Percentiles rank a stretch among this genome's conserved stretches.
These are phyloP conservation scores for Combretum micranthum DNA, from an alignment of 345 rosid genomes.

Conservation along the genomic window DNA sequence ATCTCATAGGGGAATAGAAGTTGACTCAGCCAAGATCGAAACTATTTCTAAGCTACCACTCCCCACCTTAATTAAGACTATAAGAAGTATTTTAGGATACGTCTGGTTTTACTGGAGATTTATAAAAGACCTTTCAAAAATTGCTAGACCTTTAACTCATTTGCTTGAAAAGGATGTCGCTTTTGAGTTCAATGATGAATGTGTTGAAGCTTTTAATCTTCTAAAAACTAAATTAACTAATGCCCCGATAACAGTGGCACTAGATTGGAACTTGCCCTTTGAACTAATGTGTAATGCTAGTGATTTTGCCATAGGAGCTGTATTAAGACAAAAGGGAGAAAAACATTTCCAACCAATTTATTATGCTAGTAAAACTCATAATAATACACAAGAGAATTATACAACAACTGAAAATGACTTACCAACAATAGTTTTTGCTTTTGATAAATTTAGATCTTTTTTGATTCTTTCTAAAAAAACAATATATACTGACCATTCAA, in stretches of 20 bases:
- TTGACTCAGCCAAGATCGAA: background rate
- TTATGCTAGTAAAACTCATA: background rate
- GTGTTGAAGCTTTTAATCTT: background rate
- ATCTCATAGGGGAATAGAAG: background rate
- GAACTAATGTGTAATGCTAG: background rate
- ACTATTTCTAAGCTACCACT: slow-evolving; percentile 1
- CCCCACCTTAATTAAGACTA: background rate
- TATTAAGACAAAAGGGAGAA: background rate
- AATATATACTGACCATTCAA: too few species aligned
- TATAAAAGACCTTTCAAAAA: slow-evolving; percentile 1
- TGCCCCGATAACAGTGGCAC: background rate
- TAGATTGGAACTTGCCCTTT: background rate
- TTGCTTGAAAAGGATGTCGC: background rate
- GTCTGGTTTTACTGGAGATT: slow-evolving; percentile 1
- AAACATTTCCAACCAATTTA: background rate
- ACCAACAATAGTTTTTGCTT: background rate
- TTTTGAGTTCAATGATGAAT: background rate
- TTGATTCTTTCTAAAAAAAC: background rate
- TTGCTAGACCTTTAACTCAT: background rate
- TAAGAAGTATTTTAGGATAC: slow-evolving; percentile 1
- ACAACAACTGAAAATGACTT: slow-evolving; percentile 4
- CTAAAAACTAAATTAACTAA: background rate
- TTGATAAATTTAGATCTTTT: slow-evolving; percentile 1
- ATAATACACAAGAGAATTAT: background rate
- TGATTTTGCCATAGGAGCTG: background rate